phyloP scores from a whole-genome alignment of 306 rosid species.

The Neltuma alba region DNA sequence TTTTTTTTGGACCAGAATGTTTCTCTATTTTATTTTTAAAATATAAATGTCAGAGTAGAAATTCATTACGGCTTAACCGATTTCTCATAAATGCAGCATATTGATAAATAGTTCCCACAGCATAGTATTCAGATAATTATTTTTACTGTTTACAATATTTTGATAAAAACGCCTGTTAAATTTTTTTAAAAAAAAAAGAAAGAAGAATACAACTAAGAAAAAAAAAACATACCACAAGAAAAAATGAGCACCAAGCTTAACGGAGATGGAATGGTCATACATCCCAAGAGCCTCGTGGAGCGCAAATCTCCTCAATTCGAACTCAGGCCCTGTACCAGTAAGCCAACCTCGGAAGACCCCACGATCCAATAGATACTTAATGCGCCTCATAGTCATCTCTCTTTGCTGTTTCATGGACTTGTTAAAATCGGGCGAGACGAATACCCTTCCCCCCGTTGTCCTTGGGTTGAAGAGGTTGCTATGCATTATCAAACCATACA shows the following conservation, averaged over 20 bases:
- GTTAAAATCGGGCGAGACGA: constrained; percentile 75
- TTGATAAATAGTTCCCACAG: too few species aligned
- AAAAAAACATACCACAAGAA: constrained; percentile 60
- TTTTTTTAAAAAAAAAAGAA: too few species aligned
- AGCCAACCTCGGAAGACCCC: constrained; percentile 82
- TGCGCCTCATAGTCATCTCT: constrained; percentile 79
- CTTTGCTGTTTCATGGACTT: constrained; percentile 87
- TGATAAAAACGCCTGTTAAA: too few species aligned
- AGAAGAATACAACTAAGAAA: neutral
- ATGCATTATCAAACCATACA: constrained; percentile 59
- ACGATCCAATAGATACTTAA: constrained; percentile 57
- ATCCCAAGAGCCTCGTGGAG: constrained; percentile 59
- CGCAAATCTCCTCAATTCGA: constrained; percentile 67
- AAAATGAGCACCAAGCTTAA: constrained; percentile 84
- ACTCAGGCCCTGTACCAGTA: constrained; percentile 49
- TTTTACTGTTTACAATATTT: too few species aligned
- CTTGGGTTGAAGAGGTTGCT: constrained; percentile 70
- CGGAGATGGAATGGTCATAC: constrained; percentile 76
- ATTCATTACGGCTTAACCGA: too few species aligned
- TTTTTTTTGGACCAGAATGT: too few species aligned
- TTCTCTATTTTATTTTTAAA: too few species aligned
- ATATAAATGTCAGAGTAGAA: too few species aligned
- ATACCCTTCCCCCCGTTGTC: constrained; percentile 53
- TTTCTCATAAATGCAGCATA: too few species aligned
- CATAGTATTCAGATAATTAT: too few species aligned